A percentile compares a stretch with the other conserved stretches of the same genome.
Evolutionary conservation across 106 monocot species (phyloP).

Genomic region (Acanthochlamys bracteata): DNA sequence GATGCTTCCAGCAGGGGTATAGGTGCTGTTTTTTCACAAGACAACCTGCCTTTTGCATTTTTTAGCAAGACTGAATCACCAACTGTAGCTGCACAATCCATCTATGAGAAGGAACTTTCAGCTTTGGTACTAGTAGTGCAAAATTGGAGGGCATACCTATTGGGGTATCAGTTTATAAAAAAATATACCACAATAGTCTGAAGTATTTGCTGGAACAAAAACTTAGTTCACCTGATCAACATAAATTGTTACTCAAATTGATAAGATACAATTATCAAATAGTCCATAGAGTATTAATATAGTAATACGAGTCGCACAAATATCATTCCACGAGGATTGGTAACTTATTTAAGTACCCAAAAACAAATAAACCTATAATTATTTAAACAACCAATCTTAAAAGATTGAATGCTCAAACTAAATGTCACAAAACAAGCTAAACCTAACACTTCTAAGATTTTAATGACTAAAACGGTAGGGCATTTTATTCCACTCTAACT

Average conservation of each 20-base stretch:
- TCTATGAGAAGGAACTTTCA: conserved; percentile 1
- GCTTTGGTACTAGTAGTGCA: background rate
- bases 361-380: too few species aligned
- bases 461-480: too few species aligned
- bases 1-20: background rate
- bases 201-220: background rate
- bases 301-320: too few species aligned
- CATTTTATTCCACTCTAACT: too few species aligned
- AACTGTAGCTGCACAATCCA: background rate
- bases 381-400: too few species aligned
- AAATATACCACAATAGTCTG: conserved; percentile 7
- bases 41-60: conserved; percentile 1
- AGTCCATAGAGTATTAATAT: background rate
- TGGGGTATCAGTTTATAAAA: background rate
- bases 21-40: background rate
- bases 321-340: too few species aligned
- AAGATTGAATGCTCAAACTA: too few species aligned
- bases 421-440: too few species aligned
- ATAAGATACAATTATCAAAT: conserved; percentile 1
- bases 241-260: background rate
- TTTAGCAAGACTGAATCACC: background rate
- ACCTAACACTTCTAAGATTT: too few species aligned
- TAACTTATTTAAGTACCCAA: too few species aligned
- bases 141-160: background rate
- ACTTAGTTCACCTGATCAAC: background rate